A percentile compares a stretch with the other conserved stretches of the same genome.
phyloP scores from a whole-genome alignment of 768 basidiomycete species.

The Kwoniella dendrophila region DNA sequence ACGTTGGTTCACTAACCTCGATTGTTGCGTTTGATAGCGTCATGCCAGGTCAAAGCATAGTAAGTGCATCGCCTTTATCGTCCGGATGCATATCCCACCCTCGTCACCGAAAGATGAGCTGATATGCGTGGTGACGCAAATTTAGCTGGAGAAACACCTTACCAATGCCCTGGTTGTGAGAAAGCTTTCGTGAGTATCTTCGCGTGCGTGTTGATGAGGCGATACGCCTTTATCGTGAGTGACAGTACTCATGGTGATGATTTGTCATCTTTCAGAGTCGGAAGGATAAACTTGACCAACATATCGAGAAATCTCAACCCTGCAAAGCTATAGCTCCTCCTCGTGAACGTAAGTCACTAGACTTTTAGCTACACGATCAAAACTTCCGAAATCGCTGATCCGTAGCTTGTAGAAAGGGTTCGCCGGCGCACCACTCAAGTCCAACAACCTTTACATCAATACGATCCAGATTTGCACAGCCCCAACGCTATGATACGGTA shows the following conservation, averaged over 20 bases:
- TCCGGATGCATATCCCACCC: background rate
- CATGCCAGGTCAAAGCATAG: slow-evolving; percentile 20
- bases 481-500: too few relatives aligned
- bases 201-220: background rate
- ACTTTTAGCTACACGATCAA: too few relatives aligned
- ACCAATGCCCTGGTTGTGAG: slow-evolving; percentile 21
- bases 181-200: slow-evolving; percentile 24
- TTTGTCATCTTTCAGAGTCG: slow-evolving; percentile 12
- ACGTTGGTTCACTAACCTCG: background rate
- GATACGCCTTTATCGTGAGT: too few relatives aligned
- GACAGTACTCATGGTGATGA: background rate
- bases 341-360: slow-evolving; percentile 11
- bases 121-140: background rate
- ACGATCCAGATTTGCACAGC: too few relatives aligned
- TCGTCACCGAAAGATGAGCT: slow-evolving; percentile 2
- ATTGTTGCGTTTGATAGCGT: background rate
- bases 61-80: background rate
- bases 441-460: too few relatives aligned
- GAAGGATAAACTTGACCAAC: slow-evolving; percentile 29
- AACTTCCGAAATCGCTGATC: too few relatives aligned
- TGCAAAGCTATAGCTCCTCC: slow-evolving; percentile 16
- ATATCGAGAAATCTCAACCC: slow-evolving; percentile 18
- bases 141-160: slow-evolving; percentile 24
- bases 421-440: too few relatives aligned
- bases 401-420: too few relatives aligned